These are phyloP conservation scores for Calophaca sinica DNA, from an alignment of 306 rosid species.

Conservation along the genomic window DNA sequence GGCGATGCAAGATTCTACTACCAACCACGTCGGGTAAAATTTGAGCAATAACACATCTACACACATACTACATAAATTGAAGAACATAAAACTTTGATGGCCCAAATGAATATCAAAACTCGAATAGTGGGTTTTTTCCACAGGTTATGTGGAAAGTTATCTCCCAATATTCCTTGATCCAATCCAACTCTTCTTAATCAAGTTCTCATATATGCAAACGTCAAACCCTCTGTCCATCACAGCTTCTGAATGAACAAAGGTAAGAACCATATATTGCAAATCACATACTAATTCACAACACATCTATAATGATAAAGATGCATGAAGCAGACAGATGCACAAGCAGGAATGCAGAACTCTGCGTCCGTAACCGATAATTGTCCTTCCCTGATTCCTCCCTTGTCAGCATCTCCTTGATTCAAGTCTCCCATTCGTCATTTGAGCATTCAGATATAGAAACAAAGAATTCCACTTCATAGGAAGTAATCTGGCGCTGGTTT, in stretches of 20 bases:
- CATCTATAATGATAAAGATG: constrained; percentile 51
- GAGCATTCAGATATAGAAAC: constrained; percentile 44
- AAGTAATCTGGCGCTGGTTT: constrained; percentile 99
- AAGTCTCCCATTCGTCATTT: constrained; percentile 51
- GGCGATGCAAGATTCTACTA: constrained; percentile 31
- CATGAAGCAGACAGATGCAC: constrained; percentile 52
- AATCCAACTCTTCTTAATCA: constrained; percentile 51
- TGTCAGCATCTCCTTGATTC: constrained; percentile 43
- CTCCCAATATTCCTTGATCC: constrained; percentile 44
- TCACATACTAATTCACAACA: constrained; percentile 66
- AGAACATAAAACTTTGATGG: constrained; percentile 41
- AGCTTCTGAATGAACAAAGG: constrained; percentile 55
- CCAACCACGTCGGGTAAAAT: not conserved
- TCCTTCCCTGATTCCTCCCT: constrained; percentile 31
- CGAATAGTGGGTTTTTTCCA: constrained; percentile 47
- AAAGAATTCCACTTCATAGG: constrained; percentile 54
- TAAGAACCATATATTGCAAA: constrained; percentile 55
- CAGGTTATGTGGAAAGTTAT: constrained; percentile 43
- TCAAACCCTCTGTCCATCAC: constrained; percentile 50
- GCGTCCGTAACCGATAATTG: constrained; percentile 47
- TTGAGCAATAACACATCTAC: constrained; percentile 37
- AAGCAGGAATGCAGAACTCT: constrained; percentile 45
- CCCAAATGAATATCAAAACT: constrained; percentile 54
- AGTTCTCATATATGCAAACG: constrained; percentile 54
- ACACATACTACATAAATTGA: constrained; percentile 24